Evolutionary conservation across 2,329 filamentous ascomycete species (phyloP).

Genomic region (Tetracladium maxilliforme): DNA sequence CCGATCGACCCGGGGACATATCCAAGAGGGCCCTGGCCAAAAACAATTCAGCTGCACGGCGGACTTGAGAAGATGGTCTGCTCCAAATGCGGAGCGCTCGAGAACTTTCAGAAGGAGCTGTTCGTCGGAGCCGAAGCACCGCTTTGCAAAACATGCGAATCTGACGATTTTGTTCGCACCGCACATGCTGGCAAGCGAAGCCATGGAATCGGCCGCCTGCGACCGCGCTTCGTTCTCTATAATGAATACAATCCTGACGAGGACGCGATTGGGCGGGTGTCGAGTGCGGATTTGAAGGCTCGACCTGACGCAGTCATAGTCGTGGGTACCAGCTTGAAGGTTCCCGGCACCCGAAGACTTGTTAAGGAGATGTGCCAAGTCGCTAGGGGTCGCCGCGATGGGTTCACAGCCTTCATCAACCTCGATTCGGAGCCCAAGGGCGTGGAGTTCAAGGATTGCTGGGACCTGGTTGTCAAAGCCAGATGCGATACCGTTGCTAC

Average conservation of each 20-base stretch:
- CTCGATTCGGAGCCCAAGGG: constrained; percentile 70
- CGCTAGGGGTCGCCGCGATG: constrained; percentile 68
- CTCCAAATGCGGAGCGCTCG: constrained; percentile 72
- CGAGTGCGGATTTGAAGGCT: constrained; percentile 69
- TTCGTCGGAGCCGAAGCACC: constrained; percentile 80
- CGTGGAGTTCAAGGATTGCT: constrained; percentile 79
- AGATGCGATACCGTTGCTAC: constrained; percentile 86
- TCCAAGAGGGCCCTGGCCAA: constrained; percentile 84
- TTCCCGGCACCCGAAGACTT: constrained; percentile 80
- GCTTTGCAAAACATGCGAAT: constrained; percentile 59
- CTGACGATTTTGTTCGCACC: constrained; percentile 62
- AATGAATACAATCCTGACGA: constrained; percentile 96
- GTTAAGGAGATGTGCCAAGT: constrained; percentile 83
- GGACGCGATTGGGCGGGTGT: constrained; percentile 87
- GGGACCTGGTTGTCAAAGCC: constrained; percentile 80
- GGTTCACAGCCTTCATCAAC: constrained; percentile 90
- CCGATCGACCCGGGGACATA: no score
- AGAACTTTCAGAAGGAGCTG: constrained; percentile 60
- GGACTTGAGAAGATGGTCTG: constrained; percentile 94
- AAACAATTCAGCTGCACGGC: constrained; percentile 85
- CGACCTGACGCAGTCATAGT: constrained; percentile 87
- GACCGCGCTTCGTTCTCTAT: constrained; percentile 90
- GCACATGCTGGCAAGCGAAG: constrained; percentile 71
- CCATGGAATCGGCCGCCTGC: constrained; percentile 79
- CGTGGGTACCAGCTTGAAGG: constrained; percentile 89